Evolutionary conservation across 2,329 filamentous ascomycete genomes (phyloP).

Genomic region (Ophiostoma triangulosporum): DNA sequence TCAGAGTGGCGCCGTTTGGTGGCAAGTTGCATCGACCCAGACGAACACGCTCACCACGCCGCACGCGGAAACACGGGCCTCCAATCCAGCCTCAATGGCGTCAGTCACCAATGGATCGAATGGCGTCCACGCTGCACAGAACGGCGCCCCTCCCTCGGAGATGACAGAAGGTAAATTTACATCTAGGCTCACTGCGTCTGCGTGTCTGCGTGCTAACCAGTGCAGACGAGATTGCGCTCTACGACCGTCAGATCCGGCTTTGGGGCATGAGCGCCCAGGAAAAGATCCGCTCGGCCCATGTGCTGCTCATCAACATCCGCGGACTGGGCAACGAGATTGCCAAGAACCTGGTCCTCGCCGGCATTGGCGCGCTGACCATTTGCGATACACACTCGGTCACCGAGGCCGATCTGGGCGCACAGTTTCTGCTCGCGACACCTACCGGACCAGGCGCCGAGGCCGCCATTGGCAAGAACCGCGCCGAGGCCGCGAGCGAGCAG

Average conservation of each 20-base stretch:
- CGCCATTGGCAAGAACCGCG: constrained; percentile 70
- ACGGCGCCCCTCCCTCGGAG: background rate
- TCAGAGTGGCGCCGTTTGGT: too few relatives aligned
- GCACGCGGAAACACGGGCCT: background rate
- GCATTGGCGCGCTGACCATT: constrained; percentile 80
- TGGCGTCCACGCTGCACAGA: background rate
- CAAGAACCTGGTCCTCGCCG: constrained; percentile 92
- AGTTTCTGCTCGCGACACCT: constrained; percentile 58
- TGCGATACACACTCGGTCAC: constrained; percentile 65
- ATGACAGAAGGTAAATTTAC: constrained; percentile 13
- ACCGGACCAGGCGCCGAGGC: constrained; percentile 30
- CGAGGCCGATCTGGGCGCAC: constrained; percentile 65
- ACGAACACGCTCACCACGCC: background rate
- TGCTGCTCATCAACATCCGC: constrained; percentile 78
- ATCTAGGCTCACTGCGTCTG: background rate
- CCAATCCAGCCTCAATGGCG: background rate
- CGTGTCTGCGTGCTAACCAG: background rate
- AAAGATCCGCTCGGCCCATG: constrained; percentile 76
- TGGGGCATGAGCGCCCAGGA: constrained; percentile 96
- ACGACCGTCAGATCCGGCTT: constrained; percentile 91
- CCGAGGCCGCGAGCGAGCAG: constrained; percentile 62
- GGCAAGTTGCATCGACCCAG: background rate
- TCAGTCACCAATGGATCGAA: background rate
- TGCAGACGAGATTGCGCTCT: constrained; percentile 86
- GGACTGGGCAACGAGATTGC: constrained; percentile 88